Evolutionary conservation across 768 basidiomycete species (phyloP).

Genomic region (Lactarius tabidus): DNA sequence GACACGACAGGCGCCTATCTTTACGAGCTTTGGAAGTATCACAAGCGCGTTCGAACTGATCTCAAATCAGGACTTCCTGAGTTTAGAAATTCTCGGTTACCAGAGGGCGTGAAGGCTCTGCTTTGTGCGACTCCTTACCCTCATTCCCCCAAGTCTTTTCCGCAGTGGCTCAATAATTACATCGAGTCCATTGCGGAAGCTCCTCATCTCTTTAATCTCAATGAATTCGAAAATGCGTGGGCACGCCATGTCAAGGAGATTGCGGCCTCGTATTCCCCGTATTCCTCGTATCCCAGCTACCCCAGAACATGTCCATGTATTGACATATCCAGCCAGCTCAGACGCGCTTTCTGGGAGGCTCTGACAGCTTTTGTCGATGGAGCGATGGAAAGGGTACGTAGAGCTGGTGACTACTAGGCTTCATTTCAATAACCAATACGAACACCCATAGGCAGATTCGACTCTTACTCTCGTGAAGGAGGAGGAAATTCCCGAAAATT

Average conservation of each 20-base stretch:
- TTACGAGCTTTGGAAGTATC: not conserved
- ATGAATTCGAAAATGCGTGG: not conserved
- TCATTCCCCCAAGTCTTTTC: too few species aligned
- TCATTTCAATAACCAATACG: not conserved
- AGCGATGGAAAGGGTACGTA: not conserved
- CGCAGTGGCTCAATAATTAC: not conserved
- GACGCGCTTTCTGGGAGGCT: not conserved
- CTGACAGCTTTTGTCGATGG: not conserved
- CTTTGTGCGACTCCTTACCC: not conserved
- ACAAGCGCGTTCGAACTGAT: not conserved
- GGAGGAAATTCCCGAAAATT: not conserved
- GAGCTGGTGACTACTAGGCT: not conserved
- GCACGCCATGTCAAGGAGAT: not conserved
- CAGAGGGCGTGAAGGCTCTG: not conserved
- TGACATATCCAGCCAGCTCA: not conserved
- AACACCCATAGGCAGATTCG: not conserved
- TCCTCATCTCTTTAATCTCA: not conserved
- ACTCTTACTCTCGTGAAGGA: not conserved
- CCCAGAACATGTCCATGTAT: not conserved
- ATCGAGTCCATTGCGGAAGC: not conserved
- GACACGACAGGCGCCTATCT: not conserved
- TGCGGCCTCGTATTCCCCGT: too few species aligned
- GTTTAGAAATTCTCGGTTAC: not conserved
- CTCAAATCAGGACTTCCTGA: not conserved
- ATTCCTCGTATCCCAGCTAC: not conserved